phyloP scores from a whole-genome alignment of 805 yeast genomes.

The Wickerhamomyces tratensis region DNA sequence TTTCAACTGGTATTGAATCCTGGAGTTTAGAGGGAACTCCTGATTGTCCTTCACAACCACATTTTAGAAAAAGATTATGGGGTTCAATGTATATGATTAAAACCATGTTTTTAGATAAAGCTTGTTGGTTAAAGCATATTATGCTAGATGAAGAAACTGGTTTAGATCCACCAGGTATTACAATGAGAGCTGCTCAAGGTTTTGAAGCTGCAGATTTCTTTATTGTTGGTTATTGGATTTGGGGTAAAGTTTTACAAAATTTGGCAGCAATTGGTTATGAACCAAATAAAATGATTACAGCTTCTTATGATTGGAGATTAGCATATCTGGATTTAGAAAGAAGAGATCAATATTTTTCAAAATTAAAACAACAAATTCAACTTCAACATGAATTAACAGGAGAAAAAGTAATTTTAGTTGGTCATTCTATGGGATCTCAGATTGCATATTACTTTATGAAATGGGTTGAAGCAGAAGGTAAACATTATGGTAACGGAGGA shows the following conservation, averaged over 20 bases:
- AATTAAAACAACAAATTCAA: conserved; percentile 69
- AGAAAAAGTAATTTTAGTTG: conserved; percentile 63
- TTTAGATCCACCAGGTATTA: conserved; percentile 78
- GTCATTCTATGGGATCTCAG: conserved; percentile 98
- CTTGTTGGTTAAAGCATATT: conserved; percentile 89
- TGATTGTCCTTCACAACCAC: conserved; percentile 76
- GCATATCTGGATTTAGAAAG: conserved; percentile 81
- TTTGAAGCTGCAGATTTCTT: conserved; percentile 96
- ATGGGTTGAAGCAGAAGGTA: conserved; percentile 92
- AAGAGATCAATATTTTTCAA: conserved; percentile 79
- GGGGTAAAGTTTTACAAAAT: conserved; percentile 94
- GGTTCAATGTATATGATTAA: conserved; percentile 93
- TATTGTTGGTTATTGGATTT: conserved; percentile 96
- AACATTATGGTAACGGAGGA: conserved; percentile 86
- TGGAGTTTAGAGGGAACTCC: conserved; percentile 76
- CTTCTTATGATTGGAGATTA: conserved; percentile 94
- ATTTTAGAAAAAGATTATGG: conserved; percentile 91
- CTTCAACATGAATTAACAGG: conserved; percentile 39
- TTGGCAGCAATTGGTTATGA: conserved; percentile 91
- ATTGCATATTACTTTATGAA: conserved; percentile 80
- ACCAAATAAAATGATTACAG: conserved; percentile 82
- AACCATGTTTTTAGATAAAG: conserved; percentile 84
- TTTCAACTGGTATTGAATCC: conserved; percentile 88
- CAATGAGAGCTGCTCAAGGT: conserved; percentile 86
- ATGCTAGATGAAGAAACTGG: conserved; percentile 90